Evolutionary conservation across 805 yeast species (phyloP).

Genomic region (Pichia scutulata): DNA sequence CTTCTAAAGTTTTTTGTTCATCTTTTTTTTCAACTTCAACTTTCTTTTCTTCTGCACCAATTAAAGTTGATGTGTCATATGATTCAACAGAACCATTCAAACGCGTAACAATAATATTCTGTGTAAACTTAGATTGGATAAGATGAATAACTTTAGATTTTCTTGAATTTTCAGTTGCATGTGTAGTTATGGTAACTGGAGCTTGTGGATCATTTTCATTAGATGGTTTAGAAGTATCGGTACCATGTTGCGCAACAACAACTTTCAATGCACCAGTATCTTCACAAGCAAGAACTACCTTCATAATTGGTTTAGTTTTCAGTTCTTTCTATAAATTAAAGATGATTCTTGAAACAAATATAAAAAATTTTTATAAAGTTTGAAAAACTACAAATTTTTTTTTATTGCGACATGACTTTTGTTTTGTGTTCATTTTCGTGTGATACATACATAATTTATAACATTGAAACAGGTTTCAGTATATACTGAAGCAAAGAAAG

Average conservation of each 20-base stretch:
- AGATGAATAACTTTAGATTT: constrained; percentile 30
- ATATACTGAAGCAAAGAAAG: too few relatives aligned
- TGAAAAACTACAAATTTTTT: background rate
- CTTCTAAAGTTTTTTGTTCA: background rate
- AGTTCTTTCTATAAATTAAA: background rate
- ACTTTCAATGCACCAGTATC: constrained; percentile 64
- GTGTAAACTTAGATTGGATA: constrained; percentile 18
- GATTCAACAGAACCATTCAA: constrained; percentile 35
- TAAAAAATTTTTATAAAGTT: background rate
- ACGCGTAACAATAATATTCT: constrained; percentile 36
- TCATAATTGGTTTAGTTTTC: constrained; percentile 35
- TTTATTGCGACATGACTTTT: background rate
- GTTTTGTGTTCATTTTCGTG: background rate
- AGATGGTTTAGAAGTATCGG: constrained; percentile 66
- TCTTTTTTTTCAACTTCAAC: background rate
- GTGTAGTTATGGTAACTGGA: constrained; percentile 43
- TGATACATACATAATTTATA: too few relatives aligned
- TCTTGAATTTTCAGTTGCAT: constrained; percentile 23
- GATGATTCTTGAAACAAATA: background rate
- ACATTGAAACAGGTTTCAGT: too few relatives aligned
- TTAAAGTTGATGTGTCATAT: constrained; percentile 25
- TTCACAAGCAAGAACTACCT: constrained; percentile 53
- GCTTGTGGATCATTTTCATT: constrained; percentile 28
- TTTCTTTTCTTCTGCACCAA: constrained; percentile 2
- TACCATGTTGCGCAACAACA: constrained; percentile 54